A percentile compares a stretch with the other conserved stretches of the same genome.
These are phyloP conservation scores for Malassezia slooffiae DNA, from an alignment of 1,284 basidiomycete genomes.

Conservation along the genomic window DNA sequence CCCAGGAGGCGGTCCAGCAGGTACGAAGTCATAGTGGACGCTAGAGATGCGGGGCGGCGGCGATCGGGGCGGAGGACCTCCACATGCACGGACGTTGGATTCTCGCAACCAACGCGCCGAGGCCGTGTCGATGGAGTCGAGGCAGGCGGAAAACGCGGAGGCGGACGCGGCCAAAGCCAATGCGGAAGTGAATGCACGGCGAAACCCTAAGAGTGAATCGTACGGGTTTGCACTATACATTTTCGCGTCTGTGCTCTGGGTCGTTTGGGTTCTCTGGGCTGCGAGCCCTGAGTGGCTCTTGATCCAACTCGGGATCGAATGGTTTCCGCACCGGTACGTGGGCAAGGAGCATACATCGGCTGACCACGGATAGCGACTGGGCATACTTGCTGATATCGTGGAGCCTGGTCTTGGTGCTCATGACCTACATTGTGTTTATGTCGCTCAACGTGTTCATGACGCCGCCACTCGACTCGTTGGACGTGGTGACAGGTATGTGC, in stretches of 20 bases:
- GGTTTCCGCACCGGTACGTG: slow-evolving; percentile 19
- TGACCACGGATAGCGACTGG: slow-evolving; percentile 19
- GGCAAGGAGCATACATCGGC: too few species aligned
- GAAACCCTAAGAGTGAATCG: slow-evolving; percentile 10
- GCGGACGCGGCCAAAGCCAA: too few species aligned
- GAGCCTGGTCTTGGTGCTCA: slow-evolving; percentile 16
- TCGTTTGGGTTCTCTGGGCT: slow-evolving; percentile 20
- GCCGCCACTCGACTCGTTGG: slow-evolving; percentile 12
- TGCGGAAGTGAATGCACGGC: too few species aligned
- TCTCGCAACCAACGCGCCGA: too few species aligned
- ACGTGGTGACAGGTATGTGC: slow-evolving; percentile 14
- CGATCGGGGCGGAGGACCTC: too few species aligned
- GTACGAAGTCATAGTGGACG: slow-evolving; percentile 9
- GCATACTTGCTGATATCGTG: slow-evolving; percentile 20
- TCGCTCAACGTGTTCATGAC: slow-evolving; percentile 14
- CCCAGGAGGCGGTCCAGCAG: slow-evolving; percentile 5
- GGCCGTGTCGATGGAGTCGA: too few species aligned
- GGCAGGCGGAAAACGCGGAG: too few species aligned
- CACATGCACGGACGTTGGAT: too few species aligned
- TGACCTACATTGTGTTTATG: slow-evolving; percentile 14
- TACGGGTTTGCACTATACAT: slow-evolving; percentile 21
- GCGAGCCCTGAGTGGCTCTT: slow-evolving; percentile 15
- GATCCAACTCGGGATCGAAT: slow-evolving; percentile 14
- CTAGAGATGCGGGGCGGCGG: too few species aligned
- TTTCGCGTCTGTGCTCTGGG: slow-evolving; percentile 16